phyloP scores from a whole-genome alignment of 768 basidiomycete species.

The Termitomyces sp. region DNA sequence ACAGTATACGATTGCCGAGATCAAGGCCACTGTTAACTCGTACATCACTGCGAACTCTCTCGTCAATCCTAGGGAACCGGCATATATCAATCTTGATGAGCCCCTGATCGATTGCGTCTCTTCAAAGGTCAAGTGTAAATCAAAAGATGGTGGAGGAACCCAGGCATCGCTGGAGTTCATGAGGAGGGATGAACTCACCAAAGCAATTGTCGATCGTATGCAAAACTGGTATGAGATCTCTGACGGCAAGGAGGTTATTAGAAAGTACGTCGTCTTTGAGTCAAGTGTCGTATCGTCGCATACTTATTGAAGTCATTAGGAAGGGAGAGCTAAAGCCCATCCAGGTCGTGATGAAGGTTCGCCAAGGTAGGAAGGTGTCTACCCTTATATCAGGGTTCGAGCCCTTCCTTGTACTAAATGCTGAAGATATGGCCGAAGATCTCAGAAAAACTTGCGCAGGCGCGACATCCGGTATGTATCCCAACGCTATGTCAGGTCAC shows the following conservation, averaged over 20 bases:
- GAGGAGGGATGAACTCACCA: slow-evolving; percentile 62
- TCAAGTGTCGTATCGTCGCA: not conserved
- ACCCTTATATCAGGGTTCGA: slow-evolving; percentile 82
- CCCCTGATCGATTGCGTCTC: slow-evolving; percentile 33
- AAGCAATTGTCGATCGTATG: slow-evolving; percentile 59
- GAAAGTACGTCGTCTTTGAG: slow-evolving; percentile 44
- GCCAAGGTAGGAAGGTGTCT: slow-evolving; percentile 75
- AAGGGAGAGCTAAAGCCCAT: slow-evolving; percentile 77
- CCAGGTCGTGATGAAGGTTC: slow-evolving; percentile 60
- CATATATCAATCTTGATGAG: slow-evolving; percentile 68
- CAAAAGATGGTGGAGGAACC: slow-evolving; percentile 20
- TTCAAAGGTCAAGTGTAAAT: slow-evolving; percentile 29
- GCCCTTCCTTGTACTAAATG: slow-evolving; percentile 59
- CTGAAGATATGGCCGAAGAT: slow-evolving; percentile 76
- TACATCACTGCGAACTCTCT: slow-evolving; percentile 64
- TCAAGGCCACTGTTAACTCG: slow-evolving; percentile 52
- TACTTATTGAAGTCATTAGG: slow-evolving; percentile 33
- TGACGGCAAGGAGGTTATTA: slow-evolving; percentile 50
- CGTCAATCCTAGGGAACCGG: slow-evolving; percentile 61
- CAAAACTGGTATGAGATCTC: slow-evolving; percentile 71
- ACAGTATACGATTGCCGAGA: slow-evolving; percentile 53
- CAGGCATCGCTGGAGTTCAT: slow-evolving; percentile 42
- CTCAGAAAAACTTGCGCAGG: slow-evolving; percentile 74
- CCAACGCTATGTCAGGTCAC: not conserved
- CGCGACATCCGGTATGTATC: slow-evolving; percentile 63